Evolutionary conservation across 2,329 filamentous ascomycete species (phyloP).

Genomic region (Trichoderma simmonsii): DNA sequence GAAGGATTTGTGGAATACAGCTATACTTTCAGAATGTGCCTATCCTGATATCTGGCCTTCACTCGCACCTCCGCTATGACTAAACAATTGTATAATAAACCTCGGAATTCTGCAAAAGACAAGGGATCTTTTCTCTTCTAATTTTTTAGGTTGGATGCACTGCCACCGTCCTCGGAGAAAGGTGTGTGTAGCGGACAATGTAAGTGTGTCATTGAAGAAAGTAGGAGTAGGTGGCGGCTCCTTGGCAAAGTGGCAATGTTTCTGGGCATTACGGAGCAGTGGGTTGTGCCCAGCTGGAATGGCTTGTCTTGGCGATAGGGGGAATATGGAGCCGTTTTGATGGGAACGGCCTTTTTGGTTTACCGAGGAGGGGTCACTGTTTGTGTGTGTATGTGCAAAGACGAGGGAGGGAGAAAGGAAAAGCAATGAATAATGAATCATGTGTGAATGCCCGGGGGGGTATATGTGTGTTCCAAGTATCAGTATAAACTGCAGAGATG

Average conservation of each 20-base stretch:
- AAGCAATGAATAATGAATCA: too few species aligned
- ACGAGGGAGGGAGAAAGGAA: too few species aligned
- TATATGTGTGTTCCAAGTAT: not conserved
- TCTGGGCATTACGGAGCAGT: not conserved
- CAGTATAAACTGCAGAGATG: not conserved
- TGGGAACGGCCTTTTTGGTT: not conserved
- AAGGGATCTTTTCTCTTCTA: not conserved
- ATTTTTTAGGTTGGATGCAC: not conserved
- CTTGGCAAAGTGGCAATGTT: conserved; percentile 6
- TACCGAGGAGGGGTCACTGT: not conserved
- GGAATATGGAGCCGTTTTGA: not conserved
- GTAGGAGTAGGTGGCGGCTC: not conserved
- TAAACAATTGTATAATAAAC: not conserved
- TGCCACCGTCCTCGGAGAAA: not conserved
- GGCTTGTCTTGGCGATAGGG: conserved; percentile 3
- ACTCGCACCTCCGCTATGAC: not conserved
- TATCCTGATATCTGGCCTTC: not conserved
- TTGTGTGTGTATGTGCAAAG: not conserved
- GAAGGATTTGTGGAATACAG: not conserved
- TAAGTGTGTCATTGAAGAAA: not conserved
- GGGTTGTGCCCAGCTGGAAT: not conserved
- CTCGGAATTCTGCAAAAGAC: not conserved
- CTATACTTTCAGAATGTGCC: not conserved
- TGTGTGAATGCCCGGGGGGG: not conserved
- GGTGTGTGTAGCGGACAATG: not conserved